Evolutionary conservation across 495 filamentous ascomycete genomes (phyloP).

Genomic region (Podospora fimiseda): DNA sequence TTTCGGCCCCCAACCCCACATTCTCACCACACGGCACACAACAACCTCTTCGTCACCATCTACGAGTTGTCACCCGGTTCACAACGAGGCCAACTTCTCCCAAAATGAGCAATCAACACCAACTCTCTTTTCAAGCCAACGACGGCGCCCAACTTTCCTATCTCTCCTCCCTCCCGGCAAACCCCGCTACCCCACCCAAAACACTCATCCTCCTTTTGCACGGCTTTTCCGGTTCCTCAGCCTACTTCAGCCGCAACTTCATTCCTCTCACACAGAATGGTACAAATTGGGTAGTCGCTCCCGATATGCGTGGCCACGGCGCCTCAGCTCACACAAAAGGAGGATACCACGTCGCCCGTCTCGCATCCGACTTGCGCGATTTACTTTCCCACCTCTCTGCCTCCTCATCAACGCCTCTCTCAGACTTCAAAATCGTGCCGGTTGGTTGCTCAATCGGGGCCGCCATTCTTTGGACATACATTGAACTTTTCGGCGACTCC

Average conservation of each 20-base stretch:
- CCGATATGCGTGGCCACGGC: slow-evolving; percentile 43
- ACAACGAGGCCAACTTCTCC: neutral
- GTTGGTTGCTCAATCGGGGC: slow-evolving; percentile 43
- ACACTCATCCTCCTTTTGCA: slow-evolving; percentile 34
- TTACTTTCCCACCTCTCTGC: slow-evolving; percentile 25
- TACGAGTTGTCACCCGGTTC: neutral
- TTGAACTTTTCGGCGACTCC: slow-evolving; percentile 32
- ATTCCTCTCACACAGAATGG: slow-evolving; percentile 8
- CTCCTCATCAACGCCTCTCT: neutral
- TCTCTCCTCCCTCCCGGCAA: slow-evolving; percentile 20
- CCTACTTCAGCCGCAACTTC: slow-evolving; percentile 38
- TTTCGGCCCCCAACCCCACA: too few relatives aligned
- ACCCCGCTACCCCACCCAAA: neutral
- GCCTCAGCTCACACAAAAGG: slow-evolving; percentile 25
- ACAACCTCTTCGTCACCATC: neutral
- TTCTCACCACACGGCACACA: too few relatives aligned
- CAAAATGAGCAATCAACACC: slow-evolving; percentile 2
- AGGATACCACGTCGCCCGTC: slow-evolving; percentile 41
- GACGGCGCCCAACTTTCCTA: slow-evolving; percentile 29
- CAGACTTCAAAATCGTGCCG: slow-evolving; percentile 16
- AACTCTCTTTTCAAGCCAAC: slow-evolving; percentile 22
- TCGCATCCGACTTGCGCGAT: slow-evolving; percentile 36
- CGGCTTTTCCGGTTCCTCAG: slow-evolving; percentile 41
- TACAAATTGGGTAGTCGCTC: slow-evolving; percentile 32
- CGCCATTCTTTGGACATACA: slow-evolving; percentile 40